These are phyloP conservation scores for Trichoderma arundinaceum DNA, from an alignment of 2,329 filamentous ascomycete genomes.

Conservation along the genomic window DNA sequence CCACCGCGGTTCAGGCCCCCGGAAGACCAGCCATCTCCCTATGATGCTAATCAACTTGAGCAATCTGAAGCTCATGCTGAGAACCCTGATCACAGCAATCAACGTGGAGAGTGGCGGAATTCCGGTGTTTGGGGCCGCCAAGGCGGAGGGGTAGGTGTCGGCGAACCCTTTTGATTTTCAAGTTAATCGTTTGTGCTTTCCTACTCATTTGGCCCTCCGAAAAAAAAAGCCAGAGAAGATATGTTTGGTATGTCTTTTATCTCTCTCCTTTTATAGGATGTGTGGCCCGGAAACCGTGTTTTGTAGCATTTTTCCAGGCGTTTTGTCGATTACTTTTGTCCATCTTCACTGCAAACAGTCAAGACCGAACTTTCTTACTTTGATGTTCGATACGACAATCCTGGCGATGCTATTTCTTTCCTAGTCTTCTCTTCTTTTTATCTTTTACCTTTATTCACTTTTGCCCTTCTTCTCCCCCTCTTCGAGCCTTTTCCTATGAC, in stretches of 20 bases:
- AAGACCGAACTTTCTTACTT: constrained; percentile 32
- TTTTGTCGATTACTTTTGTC: constrained; percentile 37
- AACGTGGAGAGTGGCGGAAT: constrained; percentile 63
- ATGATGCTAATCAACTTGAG: constrained; percentile 51
- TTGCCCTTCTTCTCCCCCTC: not conserved
- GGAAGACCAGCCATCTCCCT: constrained; percentile 54
- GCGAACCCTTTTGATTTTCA: constrained; percentile 48
- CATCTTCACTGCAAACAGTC: constrained; percentile 32
- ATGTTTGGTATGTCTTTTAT: constrained; percentile 25
- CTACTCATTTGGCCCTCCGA: constrained; percentile 27
- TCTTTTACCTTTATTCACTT: not conserved
- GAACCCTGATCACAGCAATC: constrained; percentile 49
- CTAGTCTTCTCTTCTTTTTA: constrained; percentile 15
- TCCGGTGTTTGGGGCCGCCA: constrained; percentile 58
- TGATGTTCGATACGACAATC: constrained; percentile 25
- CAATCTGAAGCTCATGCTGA: constrained; percentile 51
- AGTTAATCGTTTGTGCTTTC: constrained; percentile 22
- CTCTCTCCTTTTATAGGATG: constrained; percentile 36
- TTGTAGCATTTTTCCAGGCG: constrained; percentile 49
- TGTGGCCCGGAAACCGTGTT: constrained; percentile 44
- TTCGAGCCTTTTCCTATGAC: not conserved
- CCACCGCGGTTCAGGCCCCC: constrained; percentile 58
- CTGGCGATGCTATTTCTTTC: constrained; percentile 33
- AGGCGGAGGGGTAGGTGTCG: constrained; percentile 57
- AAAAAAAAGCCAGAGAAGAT: constrained; percentile 6